phyloP scores from a whole-genome alignment of 1,284 basidiomycete genomes.

The Trametes hirsuta region DNA sequence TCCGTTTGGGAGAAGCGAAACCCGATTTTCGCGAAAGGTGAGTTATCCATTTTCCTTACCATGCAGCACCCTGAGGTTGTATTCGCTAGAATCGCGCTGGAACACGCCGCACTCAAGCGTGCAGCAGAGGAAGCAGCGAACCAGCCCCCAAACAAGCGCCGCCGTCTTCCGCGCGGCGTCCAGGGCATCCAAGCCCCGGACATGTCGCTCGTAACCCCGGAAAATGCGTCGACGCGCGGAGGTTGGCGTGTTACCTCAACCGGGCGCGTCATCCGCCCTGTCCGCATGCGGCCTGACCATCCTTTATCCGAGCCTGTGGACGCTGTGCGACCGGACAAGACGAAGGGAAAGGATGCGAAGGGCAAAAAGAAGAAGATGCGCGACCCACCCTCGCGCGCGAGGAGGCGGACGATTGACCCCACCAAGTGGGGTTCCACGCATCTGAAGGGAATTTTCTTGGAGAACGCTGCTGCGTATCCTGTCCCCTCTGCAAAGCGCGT shows the following conservation, averaged over 20 bases:
- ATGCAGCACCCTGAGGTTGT: neutral
- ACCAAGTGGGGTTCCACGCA: constrained; percentile 67
- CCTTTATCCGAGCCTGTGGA: constrained; percentile 51
- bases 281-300: constrained; percentile 67
- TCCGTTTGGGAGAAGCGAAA: constrained; percentile 80
- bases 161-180: constrained; percentile 39
- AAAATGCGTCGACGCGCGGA: constrained; percentile 49
- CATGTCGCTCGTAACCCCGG: constrained; percentile 64
- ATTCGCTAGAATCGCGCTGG: constrained; percentile 41
- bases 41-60: constrained; percentile 8
- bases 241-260: constrained; percentile 72
- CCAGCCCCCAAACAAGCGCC: constrained; percentile 38
- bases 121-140: constrained; percentile 23
- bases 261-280: constrained; percentile 64
- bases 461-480: constrained; percentile 34
- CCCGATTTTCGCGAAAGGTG: constrained; percentile 70
- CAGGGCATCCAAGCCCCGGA: constrained; percentile 51
- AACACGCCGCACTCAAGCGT: constrained; percentile 33
- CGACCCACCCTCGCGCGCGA: constrained; percentile 47
- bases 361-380: constrained; percentile 27
- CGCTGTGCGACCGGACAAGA: constrained; percentile 17
- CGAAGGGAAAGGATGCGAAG: constrained; percentile 4
- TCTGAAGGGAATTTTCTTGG: constrained; percentile 67
- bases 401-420: constrained; percentile 65
- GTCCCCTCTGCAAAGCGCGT: neutral